Evolutionary conservation across 176 grass and related monocot genomes (phyloP), one percentile per base, ranked within the genome.

Genomic region (Dactylis glomerata): DNA sequence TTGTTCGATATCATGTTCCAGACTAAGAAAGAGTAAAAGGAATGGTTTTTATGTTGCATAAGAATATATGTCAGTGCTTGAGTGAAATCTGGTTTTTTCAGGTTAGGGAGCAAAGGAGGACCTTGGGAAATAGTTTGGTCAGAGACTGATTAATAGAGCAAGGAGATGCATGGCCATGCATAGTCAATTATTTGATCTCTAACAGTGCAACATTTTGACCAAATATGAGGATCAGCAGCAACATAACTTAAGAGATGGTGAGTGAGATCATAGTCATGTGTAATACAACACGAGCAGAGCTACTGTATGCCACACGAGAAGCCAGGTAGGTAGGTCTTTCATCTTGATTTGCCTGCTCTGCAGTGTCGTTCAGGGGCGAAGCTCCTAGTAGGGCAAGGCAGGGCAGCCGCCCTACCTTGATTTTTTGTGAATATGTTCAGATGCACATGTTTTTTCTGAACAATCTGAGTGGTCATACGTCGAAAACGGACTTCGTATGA

Each of bases 41-140:
- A 20, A 82, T 32, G 3, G 7, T 44, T 75, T n/a, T 47, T 72
- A 8, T 59, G 45, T 27, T 62, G 38, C 31, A 80, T 22, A 59
- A 50, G 30, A 38, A 38, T 51, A 22, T 17, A 46, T 46, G 5
- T 11, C 2, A 23, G 3, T 52, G 38, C 31, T 55, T 90, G 1
- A 47, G 0, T 67, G 38, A 87, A 67, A 44, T 19, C 26, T 17
- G 40, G 0, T 36, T 49, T 52, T 84, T 94, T 61, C 80, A 94
- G 92, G 79, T 86, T 94, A 86, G 63, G 86, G 64, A 91, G 83
- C 76, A 89, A 86, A 89, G 84, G 80, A 57, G 89, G 89, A 71
- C 89, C 92, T 3, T 94, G 92, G 92, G 47, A 89, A 55, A 12
- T 57, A 23, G 86, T 91, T 46, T 89, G 68, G 79, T 81, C 83